Base-by-base conservation (phyloP, 1,284 basidiomycete species). In the Cerioporus squamosus region DNA sequence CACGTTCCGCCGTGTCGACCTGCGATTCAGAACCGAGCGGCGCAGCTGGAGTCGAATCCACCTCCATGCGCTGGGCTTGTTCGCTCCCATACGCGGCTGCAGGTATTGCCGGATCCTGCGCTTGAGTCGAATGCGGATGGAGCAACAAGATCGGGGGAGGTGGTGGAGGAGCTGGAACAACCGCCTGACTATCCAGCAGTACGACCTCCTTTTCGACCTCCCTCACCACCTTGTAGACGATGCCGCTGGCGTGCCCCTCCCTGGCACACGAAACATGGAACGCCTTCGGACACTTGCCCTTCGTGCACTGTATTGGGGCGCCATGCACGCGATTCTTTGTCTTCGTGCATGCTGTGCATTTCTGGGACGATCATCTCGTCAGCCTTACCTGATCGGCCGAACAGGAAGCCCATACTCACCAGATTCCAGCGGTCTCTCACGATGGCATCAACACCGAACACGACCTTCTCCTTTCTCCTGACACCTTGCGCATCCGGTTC, bases 211-310 rank as follows among this genome's bases (percentile, higher is more conserved):
- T 91, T 71, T 92, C 90, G 0, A 92, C 83, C 61, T 92, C 86
- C 49, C 82, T 78, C 14, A 90, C 59, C 22, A 90, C 78, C 2
- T 74, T 75, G 68, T 89, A 93, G 15, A 84, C 76, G 44, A 93
- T 81, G 12, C 86, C 82, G 7, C 70, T 66, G 4, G 73, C 77
- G 5, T 74, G 73, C 0, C 83, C 84, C 23, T 86, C 83, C 26
- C 79, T 78, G 0, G 97, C 97, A 72, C 97, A 99, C 2, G 89
- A 91, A 26, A 97, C 89, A 71, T 99, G 97, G 75, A 93, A 97
- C 0, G 97, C 94, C 67, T 93, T 93, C 1, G 92, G 82, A 70
- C 97, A 97, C 75, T 94, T 95, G 58, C 94, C 94, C 72, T 94
- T 94, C 10, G 93, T 93, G 72, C 95, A 98, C 69, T 98, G 95